phyloP scores from a whole-genome alignment of 164 flowering plant genomes.

The Annona squamosa region DNA sequence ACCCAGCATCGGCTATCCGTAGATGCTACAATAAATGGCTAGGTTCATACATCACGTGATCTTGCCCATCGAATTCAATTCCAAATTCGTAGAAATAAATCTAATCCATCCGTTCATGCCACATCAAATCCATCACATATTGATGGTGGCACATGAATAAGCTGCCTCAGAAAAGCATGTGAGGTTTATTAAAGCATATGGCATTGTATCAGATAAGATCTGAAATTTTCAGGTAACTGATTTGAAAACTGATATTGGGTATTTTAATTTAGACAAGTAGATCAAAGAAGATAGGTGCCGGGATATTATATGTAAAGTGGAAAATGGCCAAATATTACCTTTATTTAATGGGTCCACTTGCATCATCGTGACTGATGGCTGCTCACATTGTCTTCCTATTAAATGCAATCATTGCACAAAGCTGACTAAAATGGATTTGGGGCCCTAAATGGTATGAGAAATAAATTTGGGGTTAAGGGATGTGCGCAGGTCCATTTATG shows the following conservation, averaged over 20 bases:
- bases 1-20: too few relatives aligned
- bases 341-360: neutral
- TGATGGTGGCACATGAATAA: neutral
- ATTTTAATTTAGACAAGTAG: neutral
- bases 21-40: too few relatives aligned
- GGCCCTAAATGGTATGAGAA: neutral
- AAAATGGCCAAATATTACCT: neutral
- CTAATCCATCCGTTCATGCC: too few relatives aligned
- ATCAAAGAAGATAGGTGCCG: neutral
- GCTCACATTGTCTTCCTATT: neutral
- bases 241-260: neutral
- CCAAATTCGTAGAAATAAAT: too few relatives aligned
- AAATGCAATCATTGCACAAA: neutral
- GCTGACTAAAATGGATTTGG: neutral
- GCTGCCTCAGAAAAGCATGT: neutral
- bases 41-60: too few relatives aligned
- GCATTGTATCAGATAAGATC: neutral
- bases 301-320: neutral
- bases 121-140: neutral
- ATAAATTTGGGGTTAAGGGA: neutral
- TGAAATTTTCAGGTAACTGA: neutral
- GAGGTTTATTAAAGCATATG: neutral
- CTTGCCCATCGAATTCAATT: too few relatives aligned
- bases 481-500: too few relatives aligned
- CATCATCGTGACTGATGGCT: neutral